Conservation (phyloP, 192 early-diverging fungal species). For the Coemansia sp. region DNA sequence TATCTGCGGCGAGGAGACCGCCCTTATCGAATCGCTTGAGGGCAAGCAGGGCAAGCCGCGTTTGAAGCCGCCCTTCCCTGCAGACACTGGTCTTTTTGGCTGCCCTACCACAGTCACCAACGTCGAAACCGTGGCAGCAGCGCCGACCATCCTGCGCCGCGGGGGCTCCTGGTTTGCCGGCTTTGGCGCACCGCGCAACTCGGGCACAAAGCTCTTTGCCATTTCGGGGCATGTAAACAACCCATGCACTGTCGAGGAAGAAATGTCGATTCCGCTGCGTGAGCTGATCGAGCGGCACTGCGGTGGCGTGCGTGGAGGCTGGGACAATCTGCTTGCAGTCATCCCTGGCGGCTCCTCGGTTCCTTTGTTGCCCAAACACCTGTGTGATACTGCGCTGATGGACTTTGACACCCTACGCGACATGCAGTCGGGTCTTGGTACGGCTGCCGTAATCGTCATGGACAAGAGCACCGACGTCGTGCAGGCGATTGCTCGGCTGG, state of each 20-base stretch:
- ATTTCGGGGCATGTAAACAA: constrained; percentile 98
- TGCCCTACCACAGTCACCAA: constrained; percentile 99
- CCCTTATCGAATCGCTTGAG: constrained; percentile 85
- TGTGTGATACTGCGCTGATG: constrained; percentile 94
- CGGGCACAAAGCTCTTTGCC: constrained; percentile 96
- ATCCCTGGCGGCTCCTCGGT: constrained; percentile 98
- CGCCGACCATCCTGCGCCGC: constrained; percentile 90
- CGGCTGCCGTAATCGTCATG: constrained; percentile 98
- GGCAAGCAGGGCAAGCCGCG: constrained; percentile 99
- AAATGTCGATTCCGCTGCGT: constrained; percentile 94
- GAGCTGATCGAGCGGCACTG: constrained; percentile 94
- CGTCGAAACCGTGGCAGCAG: constrained; percentile 98
- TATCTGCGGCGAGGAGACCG: constrained; percentile 97
- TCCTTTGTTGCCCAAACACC: constrained; percentile 78
- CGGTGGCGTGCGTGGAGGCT: constrained; percentile 95
- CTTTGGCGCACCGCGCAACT: constrained; percentile 90
- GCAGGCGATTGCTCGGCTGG: constrained; percentile 84
- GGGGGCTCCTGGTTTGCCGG: constrained; percentile 92
- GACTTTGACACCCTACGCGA: constrained; percentile 98
- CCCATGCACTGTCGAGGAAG: constrained; percentile 97
- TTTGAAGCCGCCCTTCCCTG: constrained; percentile 98
- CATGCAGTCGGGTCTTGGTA: constrained; percentile 90
- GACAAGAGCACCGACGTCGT: constrained; percentile 98
- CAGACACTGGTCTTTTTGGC: constrained; percentile 96
- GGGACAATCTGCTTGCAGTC: constrained; percentile 97